Base-by-base conservation (phyloP, 768 basidiomycete genomes). In the Tricholoma furcatifolium region DNA sequence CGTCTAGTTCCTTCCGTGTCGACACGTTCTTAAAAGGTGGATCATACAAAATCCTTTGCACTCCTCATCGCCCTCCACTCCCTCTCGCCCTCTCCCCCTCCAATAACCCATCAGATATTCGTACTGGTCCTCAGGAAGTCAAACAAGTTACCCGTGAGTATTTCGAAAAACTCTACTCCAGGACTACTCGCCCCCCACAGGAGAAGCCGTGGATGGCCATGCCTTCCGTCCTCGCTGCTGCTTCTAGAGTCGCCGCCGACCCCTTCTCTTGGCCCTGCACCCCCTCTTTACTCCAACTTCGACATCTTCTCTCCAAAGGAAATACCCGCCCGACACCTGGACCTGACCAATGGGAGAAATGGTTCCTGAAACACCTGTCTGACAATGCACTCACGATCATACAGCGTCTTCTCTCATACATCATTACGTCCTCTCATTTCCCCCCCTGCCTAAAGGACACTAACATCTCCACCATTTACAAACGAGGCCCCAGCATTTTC, bases 331-430 rank as follows among this genome's bases (percentile, higher is more conserved):
- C 69, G 2, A 43, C 65, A 1, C 8, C 69, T 1, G 69, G 67
- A 0, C 67, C 66, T 1, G 70, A 71, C 51, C 56, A 57, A n/a
- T 68, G 69, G 70, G 69, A 70, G 55, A 70, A 72, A 55, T 72
- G 70, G 70, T 58, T 51, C 11, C 32, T 70, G 1, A 62, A 62
- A 23, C n/a, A 54, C 1, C 56, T 72, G 0, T 60, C 59, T 0
- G 67, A 70, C 42, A 1, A 23, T 1, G 56, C 62, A 0, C 57
- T 70, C 1, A 6, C 40, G 0, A 39, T 64, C 0, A 62, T 70
- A 1, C 52, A 67, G 1, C 43, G 61, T 15, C 63, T 72, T 1
- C 50, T 59, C 6, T 53, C 18, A 17, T 42, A 42, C 18, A 42
- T 42, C 18, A 42, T 42, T 11, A 18, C 6, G 6, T 10, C 18